Evolutionary conservation across 176 grass and related monocot species (phyloP), one percentile per base, ranked within the genome.

Genomic region (Oryza officinalis): DNA sequence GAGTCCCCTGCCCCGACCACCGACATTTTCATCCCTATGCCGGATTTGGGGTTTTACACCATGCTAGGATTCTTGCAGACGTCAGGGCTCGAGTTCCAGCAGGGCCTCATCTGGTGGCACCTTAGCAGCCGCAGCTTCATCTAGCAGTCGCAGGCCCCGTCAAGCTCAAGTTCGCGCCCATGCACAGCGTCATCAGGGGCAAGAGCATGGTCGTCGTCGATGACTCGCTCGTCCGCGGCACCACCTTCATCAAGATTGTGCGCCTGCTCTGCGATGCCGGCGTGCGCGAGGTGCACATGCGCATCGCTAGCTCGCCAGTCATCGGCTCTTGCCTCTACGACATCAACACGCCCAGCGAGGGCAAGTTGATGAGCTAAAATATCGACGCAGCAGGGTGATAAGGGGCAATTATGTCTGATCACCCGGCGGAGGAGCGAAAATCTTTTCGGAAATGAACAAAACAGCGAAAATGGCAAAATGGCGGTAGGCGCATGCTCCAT

Each of bases 261-360:
- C 87, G 80, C 27, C 80, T 99, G 40, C 81, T 99, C 80, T 89
- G 89, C 26, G 87, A 88, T 68, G 89, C 85, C 23, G 96, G 96
- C 20, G 96, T 93, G 26, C 93, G 96, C 20, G 96, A 99, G 83
- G 96, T 99, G 80, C 96, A 99, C 77, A 92, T 99, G 89, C 87
- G 96, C 71, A 96, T 99, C 38, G 79, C 96, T 63, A 89, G 96
- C 75, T 93, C 96, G 0, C 96, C 96, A 1, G 94, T 99, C 22
- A 59, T 99, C 59, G 89, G 93, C 15, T 90, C 91, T 0, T 99
- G 96, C 52, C 94, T 89, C 81, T 99, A 99, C 0, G 96, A 93
- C 72, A 92, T 99, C 28, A 93, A 99, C 79, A 99, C 96, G 27
- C 91, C 96, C 6, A 92, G 87, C 15, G 77, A 92, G 11, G 88